phyloP scores from a whole-genome alignment of 1,284 basidiomycete genomes.

The Heliocybe sulcata region DNA sequence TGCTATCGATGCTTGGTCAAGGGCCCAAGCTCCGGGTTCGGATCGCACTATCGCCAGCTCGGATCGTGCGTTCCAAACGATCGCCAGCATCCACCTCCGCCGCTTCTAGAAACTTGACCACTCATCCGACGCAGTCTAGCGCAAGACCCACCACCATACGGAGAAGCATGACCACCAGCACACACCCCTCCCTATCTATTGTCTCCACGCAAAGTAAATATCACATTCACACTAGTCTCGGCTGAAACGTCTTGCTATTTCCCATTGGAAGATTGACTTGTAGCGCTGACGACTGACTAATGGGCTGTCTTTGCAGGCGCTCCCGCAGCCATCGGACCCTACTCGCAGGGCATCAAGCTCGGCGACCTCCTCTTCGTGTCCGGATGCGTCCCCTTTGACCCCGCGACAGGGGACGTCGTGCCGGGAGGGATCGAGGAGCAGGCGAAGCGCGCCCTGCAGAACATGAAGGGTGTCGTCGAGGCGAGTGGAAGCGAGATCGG shows the following conservation, averaged over 20 bases:
- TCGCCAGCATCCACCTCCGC: not conserved
- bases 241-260: not conserved
- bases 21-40: not conserved
- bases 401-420: slow-evolving; percentile 69
- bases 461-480: slow-evolving; percentile 80
- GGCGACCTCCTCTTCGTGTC: slow-evolving; percentile 87
- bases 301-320: slow-evolving; percentile 52
- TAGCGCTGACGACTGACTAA: not conserved
- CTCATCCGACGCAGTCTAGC: not conserved
- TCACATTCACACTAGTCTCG: not conserved
- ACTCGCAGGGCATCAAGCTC: slow-evolving; percentile 83
- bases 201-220: slow-evolving; percentile 47
- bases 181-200: slow-evolving; percentile 42
- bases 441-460: slow-evolving; percentile 80
- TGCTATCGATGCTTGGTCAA: not conserved
- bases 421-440: slow-evolving; percentile 78
- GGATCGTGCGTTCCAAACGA: no score
- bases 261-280: not conserved
- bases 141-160: not conserved
- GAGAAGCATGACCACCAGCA: slow-evolving; percentile 23
- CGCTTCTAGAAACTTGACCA: not conserved
- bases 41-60: not conserved
- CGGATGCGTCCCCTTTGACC: slow-evolving; percentile 85
- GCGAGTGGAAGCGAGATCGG: slow-evolving; percentile 73
- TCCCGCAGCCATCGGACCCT: slow-evolving; percentile 84